Evolutionary conservation across 2,329 filamentous ascomycete species (phyloP).

Genomic region (Elsinoe ampelina): DNA sequence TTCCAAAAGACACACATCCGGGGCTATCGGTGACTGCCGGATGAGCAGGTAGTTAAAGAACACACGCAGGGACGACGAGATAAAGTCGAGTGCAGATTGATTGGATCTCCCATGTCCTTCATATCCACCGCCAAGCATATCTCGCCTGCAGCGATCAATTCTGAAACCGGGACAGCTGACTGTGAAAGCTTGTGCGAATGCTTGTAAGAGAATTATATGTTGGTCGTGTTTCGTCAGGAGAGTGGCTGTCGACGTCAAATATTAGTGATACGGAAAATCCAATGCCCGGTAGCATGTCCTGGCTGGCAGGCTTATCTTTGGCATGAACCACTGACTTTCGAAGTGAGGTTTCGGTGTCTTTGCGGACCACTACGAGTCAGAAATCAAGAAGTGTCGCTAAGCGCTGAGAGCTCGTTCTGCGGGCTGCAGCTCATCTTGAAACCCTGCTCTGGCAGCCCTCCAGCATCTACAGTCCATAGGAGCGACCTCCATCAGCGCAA

Average conservation of each 20-base stretch:
- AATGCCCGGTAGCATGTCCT: background rate
- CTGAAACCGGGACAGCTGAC: constrained; percentile 6
- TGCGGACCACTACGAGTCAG: too few relatives aligned
- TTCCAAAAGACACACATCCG: background rate
- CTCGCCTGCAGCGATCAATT: background rate
- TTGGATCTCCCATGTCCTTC: constrained; percentile 6
- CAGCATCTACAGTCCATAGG: too few relatives aligned
- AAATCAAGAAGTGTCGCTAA: too few relatives aligned
- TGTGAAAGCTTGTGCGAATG: background rate
- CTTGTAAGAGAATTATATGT: background rate
- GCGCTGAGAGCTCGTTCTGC: too few relatives aligned
- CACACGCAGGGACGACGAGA: constrained; percentile 1
- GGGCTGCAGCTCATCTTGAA: too few relatives aligned
- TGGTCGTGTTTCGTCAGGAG: background rate
- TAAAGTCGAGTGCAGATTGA: background rate
- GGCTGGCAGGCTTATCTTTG: background rate
- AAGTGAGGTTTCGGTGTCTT: too few relatives aligned
- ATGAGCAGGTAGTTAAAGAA: background rate
- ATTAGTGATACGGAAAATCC: background rate
- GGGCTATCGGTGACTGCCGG: background rate
- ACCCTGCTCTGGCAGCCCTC: too few relatives aligned
- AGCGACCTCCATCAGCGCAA: too few relatives aligned
- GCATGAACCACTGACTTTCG: too few relatives aligned
- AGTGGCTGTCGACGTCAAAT: background rate
- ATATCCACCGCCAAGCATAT: constrained; percentile 7